Evolutionary conservation across 2,329 filamentous ascomycete genomes (phyloP), one percentile per base, ranked within the genome.

Genomic region (Colletotrichum sp.): DNA sequence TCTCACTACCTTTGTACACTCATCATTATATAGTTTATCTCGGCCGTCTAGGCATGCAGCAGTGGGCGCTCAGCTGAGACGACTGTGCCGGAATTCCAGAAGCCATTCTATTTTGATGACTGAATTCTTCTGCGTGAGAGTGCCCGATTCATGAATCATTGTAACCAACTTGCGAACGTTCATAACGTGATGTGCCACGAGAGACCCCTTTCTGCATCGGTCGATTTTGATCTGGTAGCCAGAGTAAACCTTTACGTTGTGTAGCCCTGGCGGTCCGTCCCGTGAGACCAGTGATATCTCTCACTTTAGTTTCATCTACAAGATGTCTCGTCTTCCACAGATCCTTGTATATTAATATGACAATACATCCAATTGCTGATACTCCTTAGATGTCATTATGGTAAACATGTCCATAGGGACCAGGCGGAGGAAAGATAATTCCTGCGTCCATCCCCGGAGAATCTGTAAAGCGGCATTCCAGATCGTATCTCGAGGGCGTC

Each of bases 401-500:
- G n/a, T n/a, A n/a, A n/a, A n/a, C n/a, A 44, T 10, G 9, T n/a
- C 1, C 16, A n/a, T 44, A 5, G 36, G 16, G 16, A 18, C 2
- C 1, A 18, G 1, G 0, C 16, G 4, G 36, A 3, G 18, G 5
- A 22, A 9, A 48, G 18, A 7, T 2, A 48, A n/a, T 6, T 12
- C 18, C 18, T 12, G 39, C 9, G 39, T n/a, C 18, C 1, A 2
- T 48, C 3, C 12, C 3, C 3, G 9, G 4, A 0, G 9, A 0
- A 22, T 48, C 39, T 48, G 9, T 48, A 10, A n/a, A 2, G 3
- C 39, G 9, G 3, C 9, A 22, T 0, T n/a, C 18, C 9, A 22
- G 1, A n/a, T 6, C 10, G 1, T 3, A 48, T 48, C 18, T 5
- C 2, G 16, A 10, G 8, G 2, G 18, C 6, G 1, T 48, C 39